Evolutionary conservation across 768 basidiomycete species (phyloP).

Genomic region (Phallus indusiatus): DNA sequence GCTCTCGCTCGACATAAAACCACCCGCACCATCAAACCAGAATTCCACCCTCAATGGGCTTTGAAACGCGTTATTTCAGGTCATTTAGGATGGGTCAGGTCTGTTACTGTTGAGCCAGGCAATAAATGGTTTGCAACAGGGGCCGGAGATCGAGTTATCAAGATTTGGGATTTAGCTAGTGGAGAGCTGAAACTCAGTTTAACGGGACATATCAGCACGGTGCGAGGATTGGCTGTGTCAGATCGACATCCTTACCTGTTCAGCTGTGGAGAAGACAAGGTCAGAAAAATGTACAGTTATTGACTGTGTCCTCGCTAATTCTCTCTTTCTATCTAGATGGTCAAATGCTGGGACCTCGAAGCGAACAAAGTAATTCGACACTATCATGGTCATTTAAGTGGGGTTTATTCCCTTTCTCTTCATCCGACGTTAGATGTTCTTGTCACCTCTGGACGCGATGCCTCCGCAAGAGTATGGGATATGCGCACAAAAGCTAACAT

Average conservation of each 20-base stretch:
- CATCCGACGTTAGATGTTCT: slow-evolving; percentile 95
- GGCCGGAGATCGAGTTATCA: slow-evolving; percentile 95
- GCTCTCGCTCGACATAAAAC: slow-evolving; percentile 91
- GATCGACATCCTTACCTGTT: slow-evolving; percentile 93
- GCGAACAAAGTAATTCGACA: slow-evolving; percentile 98
- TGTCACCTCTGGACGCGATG: slow-evolving; percentile 92
- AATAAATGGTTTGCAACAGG: slow-evolving; percentile 99
- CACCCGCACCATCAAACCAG: slow-evolving; percentile 87
- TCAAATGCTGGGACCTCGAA: slow-evolving; percentile 99
- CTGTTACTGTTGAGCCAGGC: slow-evolving; percentile 93
- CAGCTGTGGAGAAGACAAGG: slow-evolving; percentile 97
- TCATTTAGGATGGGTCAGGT: slow-evolving; percentile 95
- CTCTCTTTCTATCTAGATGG: slow-evolving; percentile 58
- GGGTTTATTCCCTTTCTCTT: slow-evolving; percentile 87
- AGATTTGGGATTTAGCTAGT: slow-evolving; percentile 96
- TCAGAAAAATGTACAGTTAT: slow-evolving; percentile 22
- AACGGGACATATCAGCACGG: slow-evolving; percentile 96
- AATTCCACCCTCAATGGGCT: slow-evolving; percentile 95
- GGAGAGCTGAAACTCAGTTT: slow-evolving; percentile 96
- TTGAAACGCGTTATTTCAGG: slow-evolving; percentile 94
- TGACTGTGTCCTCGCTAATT: background rate
- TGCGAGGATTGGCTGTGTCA: slow-evolving; percentile 89
- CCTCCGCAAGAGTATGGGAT: slow-evolving; percentile 97
- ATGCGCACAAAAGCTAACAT: slow-evolving; percentile 98
- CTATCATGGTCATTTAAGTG: slow-evolving; percentile 96